Conservation (phyloP, 345 rosid species). For the Pseudoturritis turrita region DNA sequence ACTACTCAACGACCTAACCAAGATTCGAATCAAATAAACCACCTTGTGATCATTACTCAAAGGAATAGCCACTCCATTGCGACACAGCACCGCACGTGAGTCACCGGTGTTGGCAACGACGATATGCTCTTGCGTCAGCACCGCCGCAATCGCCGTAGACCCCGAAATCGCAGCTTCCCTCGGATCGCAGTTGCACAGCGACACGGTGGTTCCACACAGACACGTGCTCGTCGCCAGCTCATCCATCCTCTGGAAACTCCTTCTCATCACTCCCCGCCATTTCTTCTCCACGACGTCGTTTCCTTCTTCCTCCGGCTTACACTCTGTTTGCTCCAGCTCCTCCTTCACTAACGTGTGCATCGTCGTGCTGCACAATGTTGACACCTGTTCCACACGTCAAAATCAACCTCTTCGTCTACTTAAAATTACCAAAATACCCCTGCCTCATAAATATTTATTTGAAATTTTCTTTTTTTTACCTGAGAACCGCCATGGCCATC, state of each 20-base stretch:
- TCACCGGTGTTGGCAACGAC: constrained; percentile 54
- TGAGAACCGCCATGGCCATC: constrained; percentile 89
- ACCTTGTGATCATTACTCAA: constrained; percentile 33
- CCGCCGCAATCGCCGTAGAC: constrained; percentile 43
- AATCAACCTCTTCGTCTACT: too few species aligned
- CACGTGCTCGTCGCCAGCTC: constrained; percentile 23
- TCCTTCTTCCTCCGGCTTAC: background rate
- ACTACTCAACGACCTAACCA: background rate
- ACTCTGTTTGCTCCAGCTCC: constrained; percentile 9
- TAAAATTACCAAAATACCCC: constrained; percentile 1
- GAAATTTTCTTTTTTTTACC: too few species aligned
- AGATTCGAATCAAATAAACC: background rate
- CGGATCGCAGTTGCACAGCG: constrained; percentile 7
- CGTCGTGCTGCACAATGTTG: constrained; percentile 27
- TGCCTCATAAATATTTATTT: too few species aligned
- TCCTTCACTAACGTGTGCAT: constrained; percentile 36
- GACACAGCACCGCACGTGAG: constrained; percentile 55
- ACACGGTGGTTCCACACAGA: background rate
- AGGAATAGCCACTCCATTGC: constrained; percentile 36
- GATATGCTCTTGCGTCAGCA: constrained; percentile 34
- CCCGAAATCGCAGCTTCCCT: constrained; percentile 21
- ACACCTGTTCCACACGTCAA: constrained; percentile 25
- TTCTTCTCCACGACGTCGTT: constrained; percentile 10
- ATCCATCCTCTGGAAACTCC: constrained; percentile 35
- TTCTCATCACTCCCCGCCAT: constrained; percentile 23